These are phyloP conservation scores for Sporothrix humicola DNA, from an alignment of 2,329 filamentous ascomycete species.

Conservation along the genomic window DNA sequence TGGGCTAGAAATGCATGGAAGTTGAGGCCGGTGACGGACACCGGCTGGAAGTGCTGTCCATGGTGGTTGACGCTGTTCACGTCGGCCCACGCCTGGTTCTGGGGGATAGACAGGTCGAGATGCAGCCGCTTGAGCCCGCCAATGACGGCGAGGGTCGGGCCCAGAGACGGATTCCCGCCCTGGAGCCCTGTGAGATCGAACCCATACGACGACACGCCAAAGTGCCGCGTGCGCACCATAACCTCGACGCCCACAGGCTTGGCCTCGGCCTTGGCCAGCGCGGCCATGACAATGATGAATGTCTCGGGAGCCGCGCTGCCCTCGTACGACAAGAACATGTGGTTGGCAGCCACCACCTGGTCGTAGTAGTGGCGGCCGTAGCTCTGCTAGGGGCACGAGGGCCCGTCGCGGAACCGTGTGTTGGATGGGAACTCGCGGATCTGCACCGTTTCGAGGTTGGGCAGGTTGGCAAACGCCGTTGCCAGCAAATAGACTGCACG, in stretches of 20 bases:
- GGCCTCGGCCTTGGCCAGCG: slow-evolving; percentile 50
- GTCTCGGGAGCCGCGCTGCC: slow-evolving; percentile 43
- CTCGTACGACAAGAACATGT: slow-evolving; percentile 39
- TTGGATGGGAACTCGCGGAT: slow-evolving; percentile 63
- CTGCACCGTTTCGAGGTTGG: slow-evolving; percentile 61
- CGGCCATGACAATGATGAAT: slow-evolving; percentile 51
- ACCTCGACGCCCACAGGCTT: slow-evolving; percentile 51
- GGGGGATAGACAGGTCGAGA: slow-evolving; percentile 42
- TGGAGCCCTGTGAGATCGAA: slow-evolving; percentile 54
- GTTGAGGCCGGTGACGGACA: slow-evolving; percentile 30
- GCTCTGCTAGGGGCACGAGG: slow-evolving; percentile 55
- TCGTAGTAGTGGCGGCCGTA: slow-evolving; percentile 47
- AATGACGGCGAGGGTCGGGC: slow-evolving; percentile 51
- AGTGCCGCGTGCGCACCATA: slow-evolving; percentile 46
- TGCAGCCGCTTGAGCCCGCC: slow-evolving; percentile 54
- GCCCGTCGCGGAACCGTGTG: slow-evolving; percentile 57
- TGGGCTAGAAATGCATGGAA: slow-evolving; percentile 48
- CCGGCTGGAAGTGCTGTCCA: background rate
- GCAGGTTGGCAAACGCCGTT: slow-evolving; percentile 61
- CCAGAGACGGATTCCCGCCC: slow-evolving; percentile 40
- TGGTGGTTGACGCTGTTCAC: background rate
- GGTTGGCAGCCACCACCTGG: slow-evolving; percentile 44
- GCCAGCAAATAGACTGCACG: slow-evolving; percentile 59
- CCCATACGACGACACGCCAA: slow-evolving; percentile 48
- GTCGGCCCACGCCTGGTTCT: background rate